Percentiles rank a stretch among this genome's conserved stretches.
These are phyloP conservation scores for Parastagonospora avenae DNA, from an alignment of 2,329 filamentous ascomycete species.

Conservation along the genomic window DNA sequence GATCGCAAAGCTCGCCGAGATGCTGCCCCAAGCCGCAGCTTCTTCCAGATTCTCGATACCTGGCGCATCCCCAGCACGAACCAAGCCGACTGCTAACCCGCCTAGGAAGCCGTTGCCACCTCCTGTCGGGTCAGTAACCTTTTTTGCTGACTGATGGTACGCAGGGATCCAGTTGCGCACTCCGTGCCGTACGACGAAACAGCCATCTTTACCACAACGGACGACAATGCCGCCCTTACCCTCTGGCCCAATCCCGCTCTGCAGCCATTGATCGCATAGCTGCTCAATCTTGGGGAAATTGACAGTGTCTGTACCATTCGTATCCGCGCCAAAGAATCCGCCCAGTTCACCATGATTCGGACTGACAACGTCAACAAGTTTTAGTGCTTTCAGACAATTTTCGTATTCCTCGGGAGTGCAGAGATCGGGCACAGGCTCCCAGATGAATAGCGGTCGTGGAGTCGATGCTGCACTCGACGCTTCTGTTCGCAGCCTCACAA, in stretches of 20 bases:
- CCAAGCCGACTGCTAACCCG: conserved; percentile 62
- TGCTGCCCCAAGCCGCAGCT: conserved; percentile 76
- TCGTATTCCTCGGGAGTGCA: conserved; percentile 71
- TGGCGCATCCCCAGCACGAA: conserved; percentile 56
- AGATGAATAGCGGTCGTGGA: conserved; percentile 74
- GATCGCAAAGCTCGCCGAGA: conserved; percentile 90
- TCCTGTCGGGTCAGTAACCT: conserved; percentile 89
- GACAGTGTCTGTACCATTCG: conserved; percentile 41
- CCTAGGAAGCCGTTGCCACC: conserved; percentile 90
- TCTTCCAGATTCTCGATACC: conserved; percentile 61
- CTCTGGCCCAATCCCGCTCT: conserved; percentile 41
- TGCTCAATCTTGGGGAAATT: conserved; percentile 47
- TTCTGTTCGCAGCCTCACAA: conserved; percentile 60
- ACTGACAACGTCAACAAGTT: conserved; percentile 64
- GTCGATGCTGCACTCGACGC: conserved; percentile 22
- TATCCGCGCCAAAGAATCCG: conserved; percentile 71
- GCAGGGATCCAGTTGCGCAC: conserved; percentile 73
- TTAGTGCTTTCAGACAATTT: conserved; percentile 59
- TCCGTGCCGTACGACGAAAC: conserved; percentile 55
- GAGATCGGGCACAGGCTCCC: conserved; percentile 92
- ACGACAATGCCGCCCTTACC: conserved; percentile 66
- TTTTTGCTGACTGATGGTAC: conserved; percentile 63
- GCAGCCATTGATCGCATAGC: conserved; percentile 46
- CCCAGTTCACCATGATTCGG: conserved; percentile 93
- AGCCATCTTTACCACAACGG: conserved; percentile 73